These are phyloP conservation scores for Monosporascus sp. DNA, from an alignment of 2,329 filamentous ascomycete species.

Conservation along the genomic window DNA sequence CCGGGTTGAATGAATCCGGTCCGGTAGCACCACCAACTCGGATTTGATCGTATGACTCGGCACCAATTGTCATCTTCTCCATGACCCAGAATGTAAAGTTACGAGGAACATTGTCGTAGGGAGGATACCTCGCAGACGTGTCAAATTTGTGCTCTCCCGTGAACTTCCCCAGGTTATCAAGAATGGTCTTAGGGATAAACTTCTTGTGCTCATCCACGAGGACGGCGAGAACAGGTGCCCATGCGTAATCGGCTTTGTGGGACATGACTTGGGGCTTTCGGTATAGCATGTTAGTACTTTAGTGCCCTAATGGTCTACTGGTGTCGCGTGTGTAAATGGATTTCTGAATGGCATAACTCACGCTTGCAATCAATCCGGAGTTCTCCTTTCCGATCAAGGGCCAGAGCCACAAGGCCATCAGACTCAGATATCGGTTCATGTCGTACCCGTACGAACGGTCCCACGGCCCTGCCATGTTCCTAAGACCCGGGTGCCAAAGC, in stretches of 20 bases:
- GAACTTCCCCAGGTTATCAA: slow-evolving; percentile 40
- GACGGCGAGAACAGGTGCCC: slow-evolving; percentile 51
- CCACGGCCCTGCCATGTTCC: slow-evolving; percentile 60
- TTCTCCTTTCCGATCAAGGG: slow-evolving; percentile 46
- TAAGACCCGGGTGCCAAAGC: slow-evolving; percentile 54
- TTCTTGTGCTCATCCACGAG: slow-evolving; percentile 44
- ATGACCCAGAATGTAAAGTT: slow-evolving; percentile 58
- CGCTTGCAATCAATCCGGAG: slow-evolving; percentile 29
- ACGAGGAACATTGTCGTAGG: slow-evolving; percentile 49
- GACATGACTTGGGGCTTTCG: slow-evolving; percentile 46
- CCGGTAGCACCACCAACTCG: slow-evolving; percentile 49
- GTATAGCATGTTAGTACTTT: background rate
- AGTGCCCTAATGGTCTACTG: too few relatives aligned
- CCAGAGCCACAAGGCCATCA: slow-evolving; percentile 57
- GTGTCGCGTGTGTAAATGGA: background rate
- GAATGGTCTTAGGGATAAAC: slow-evolving; percentile 37
- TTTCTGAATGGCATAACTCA: slow-evolving; percentile 10
- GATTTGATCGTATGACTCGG: slow-evolving; percentile 51
- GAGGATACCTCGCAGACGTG: slow-evolving; percentile 51
- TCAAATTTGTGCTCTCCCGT: slow-evolving; percentile 47
- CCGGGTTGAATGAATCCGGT: slow-evolving; percentile 52
- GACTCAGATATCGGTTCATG: slow-evolving; percentile 56
- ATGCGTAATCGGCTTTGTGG: slow-evolving; percentile 55
- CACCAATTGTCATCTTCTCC: slow-evolving; percentile 53
- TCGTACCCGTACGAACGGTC: slow-evolving; percentile 59